A percentile compares a stretch with the other conserved stretches of the same genome.
These are phyloP conservation scores for Dissophora globulifera DNA, from an alignment of 192 early-diverging fungal species.

Conservation along the genomic window DNA sequence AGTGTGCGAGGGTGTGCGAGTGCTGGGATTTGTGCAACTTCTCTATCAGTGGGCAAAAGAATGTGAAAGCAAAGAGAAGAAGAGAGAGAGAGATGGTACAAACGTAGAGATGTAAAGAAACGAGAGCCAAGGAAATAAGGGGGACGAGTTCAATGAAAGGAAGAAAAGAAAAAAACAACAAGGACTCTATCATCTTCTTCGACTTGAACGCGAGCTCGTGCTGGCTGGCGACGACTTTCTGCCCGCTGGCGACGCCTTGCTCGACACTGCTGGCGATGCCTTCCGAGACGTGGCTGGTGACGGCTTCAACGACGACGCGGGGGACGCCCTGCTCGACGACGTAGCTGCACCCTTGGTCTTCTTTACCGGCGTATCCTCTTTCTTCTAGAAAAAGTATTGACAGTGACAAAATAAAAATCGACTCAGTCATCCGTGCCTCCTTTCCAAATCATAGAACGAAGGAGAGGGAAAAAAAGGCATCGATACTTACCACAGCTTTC, in stretches of 20 bases:
- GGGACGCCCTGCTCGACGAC: slow-evolving; percentile 27
- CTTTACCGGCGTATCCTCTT: slow-evolving; percentile 27
- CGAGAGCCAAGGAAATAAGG: not conserved
- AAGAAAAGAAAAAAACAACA: not conserved
- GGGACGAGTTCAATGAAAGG: no score
- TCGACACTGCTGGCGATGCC: slow-evolving; percentile 30
- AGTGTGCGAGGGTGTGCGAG: no score
- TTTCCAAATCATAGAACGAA: no score
- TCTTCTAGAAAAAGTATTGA: slow-evolving; percentile 36
- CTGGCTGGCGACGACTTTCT: slow-evolving; percentile 18
- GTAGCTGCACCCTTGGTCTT: slow-evolving; percentile 24
- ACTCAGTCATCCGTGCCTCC: no score
- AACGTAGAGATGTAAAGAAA: slow-evolving; percentile 6
- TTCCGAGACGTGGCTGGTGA: slow-evolving; percentile 38
- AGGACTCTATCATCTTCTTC: slow-evolving; percentile 11
- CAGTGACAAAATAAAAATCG: not conserved
- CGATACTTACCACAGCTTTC: slow-evolving; percentile 12
- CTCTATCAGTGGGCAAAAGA: no score
- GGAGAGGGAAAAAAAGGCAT: no score
- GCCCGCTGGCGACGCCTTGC: slow-evolving; percentile 30
- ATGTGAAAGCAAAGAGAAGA: not conserved
- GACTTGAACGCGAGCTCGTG: slow-evolving; percentile 33
- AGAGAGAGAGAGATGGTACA: not conserved
- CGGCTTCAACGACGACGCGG: slow-evolving; percentile 21
- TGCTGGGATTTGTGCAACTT: no score